A percentile compares a stretch with the other conserved stretches of the same genome.
Evolutionary conservation across 257 asterid species (phyloP).

Genomic region (Cordia subcordata): DNA sequence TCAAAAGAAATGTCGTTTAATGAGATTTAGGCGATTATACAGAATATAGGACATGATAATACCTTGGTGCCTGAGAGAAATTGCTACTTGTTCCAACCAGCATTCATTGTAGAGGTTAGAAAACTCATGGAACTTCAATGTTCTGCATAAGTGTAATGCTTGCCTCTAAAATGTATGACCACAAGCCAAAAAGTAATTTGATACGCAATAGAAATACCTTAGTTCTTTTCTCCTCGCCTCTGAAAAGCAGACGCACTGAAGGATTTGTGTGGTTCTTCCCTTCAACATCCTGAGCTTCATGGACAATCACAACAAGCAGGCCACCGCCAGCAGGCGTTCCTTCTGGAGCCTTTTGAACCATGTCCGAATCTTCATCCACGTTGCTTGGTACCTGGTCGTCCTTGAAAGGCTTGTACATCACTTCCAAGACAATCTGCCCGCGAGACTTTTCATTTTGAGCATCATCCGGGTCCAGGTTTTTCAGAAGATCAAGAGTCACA

Average conservation of each 20-base stretch:
- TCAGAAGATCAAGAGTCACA: constrained; percentile 76
- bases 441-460: constrained; percentile 74
- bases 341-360: constrained; percentile 81
- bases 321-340: constrained; percentile 89
- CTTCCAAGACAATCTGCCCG: constrained; percentile 76
- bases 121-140: no score
- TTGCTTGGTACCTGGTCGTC: constrained; percentile 49
- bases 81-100: no score
- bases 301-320: constrained; percentile 60
- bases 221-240: constrained; percentile 54
- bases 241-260: constrained; percentile 66
- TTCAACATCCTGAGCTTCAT: constrained; percentile 80
- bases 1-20: no score
- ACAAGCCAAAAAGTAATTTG: no score
- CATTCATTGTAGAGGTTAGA: no score
- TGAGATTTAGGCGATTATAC: no score
- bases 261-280: constrained; percentile 19
- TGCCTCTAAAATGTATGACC: no score
- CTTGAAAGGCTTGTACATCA: constrained; percentile 67
- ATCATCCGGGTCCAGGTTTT: constrained; percentile 66
- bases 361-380: constrained; percentile 37
- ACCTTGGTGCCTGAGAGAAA: no score
- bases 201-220: constrained; percentile 7
- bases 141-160: no score
- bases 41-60: no score